Evolutionary conservation across 306 rosid species (phyloP).

Genomic region (Prunus salicina): DNA sequence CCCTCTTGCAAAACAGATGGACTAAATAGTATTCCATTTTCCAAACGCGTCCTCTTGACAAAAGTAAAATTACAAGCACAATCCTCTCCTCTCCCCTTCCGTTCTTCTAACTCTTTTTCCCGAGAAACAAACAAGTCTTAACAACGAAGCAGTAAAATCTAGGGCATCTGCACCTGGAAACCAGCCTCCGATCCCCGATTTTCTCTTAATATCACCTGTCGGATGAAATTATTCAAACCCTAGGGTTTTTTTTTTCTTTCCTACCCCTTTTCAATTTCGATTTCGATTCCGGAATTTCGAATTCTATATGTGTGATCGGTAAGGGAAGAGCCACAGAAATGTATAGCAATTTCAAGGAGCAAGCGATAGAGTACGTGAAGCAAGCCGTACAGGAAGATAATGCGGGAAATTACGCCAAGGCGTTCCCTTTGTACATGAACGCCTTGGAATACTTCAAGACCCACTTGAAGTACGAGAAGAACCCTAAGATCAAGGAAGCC

Average conservation of each 20-base stretch:
- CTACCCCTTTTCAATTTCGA: neutral
- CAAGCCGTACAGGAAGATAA: slow-evolving; percentile 96
- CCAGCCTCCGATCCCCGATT: neutral
- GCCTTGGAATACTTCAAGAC: slow-evolving; percentile 94
- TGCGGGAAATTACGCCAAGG: slow-evolving; percentile 91
- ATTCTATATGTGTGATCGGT: slow-evolving; percentile 28
- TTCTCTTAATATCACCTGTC: neutral
- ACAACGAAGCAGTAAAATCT: neutral
- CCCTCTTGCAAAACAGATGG: neutral
- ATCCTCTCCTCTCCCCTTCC: neutral
- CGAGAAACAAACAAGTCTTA: slow-evolving; percentile 1
- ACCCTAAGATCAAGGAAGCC: slow-evolving; percentile 92
- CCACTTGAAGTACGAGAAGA: slow-evolving; percentile 94
- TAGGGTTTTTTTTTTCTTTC: slow-evolving; percentile 21
- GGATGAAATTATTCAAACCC: slow-evolving; percentile 17
- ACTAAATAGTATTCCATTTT: neutral
- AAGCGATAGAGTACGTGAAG: slow-evolving; percentile 94
- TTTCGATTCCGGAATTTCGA: slow-evolving; percentile 5
- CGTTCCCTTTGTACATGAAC: slow-evolving; percentile 92
- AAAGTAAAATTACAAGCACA: neutral
- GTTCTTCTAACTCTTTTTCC: neutral
- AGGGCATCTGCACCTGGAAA: neutral
- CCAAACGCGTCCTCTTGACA: slow-evolving; percentile 25
- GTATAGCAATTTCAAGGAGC: slow-evolving; percentile 99
- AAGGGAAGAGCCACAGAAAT: slow-evolving; percentile 29